phyloP scores from a whole-genome alignment of 78 protist species.

The Cavenderia fasciculata region DNA sequence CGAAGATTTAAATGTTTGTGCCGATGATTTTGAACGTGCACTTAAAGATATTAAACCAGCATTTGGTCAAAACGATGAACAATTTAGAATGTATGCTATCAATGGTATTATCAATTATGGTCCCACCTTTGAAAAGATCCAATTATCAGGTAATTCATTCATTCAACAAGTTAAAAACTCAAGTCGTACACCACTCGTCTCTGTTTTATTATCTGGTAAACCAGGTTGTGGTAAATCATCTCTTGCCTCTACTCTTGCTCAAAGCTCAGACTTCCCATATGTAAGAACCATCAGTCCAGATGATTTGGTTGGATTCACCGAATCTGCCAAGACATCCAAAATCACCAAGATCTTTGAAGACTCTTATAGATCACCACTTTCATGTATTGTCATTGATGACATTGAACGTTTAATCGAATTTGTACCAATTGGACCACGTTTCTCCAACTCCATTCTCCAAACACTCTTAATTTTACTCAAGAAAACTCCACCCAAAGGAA shows the following conservation, averaged over 20 bases:
- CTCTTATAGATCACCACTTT: conserved; percentile 95
- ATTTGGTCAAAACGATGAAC: conserved; percentile 92
- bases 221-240: conserved; percentile 96
- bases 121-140: conserved; percentile 73
- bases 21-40: conserved; percentile 93
- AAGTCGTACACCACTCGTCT: conserved; percentile 85
- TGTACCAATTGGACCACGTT: conserved; percentile 96
- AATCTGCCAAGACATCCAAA: conserved; percentile 69
- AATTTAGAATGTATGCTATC: conserved; percentile 14
- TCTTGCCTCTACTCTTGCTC: conserved; percentile 94
- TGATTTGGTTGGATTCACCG: conserved; percentile 86
- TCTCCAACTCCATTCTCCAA: conserved; percentile 97
- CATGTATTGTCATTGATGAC: conserved; percentile 95
- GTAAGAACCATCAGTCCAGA: conserved; percentile 94
- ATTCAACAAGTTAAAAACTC: conserved; percentile 85
- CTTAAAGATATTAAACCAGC: conserved; percentile 94
- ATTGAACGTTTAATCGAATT: conserved; percentile 97
- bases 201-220: conserved; percentile 90
- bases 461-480: conserved; percentile 89
- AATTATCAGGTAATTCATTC: conserved; percentile 41
- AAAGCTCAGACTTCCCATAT: conserved; percentile 91
- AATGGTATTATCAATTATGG: conserved; percentile 90
- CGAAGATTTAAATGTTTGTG: conserved; percentile 35
- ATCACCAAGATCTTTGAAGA: conserved; percentile 97
- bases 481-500: conserved; percentile 91